Percentiles rank a stretch among this genome's conserved stretches.
Evolutionary conservation across 495 filamentous ascomycete species (phyloP).

Genomic region (Penicillium steckii): DNA sequence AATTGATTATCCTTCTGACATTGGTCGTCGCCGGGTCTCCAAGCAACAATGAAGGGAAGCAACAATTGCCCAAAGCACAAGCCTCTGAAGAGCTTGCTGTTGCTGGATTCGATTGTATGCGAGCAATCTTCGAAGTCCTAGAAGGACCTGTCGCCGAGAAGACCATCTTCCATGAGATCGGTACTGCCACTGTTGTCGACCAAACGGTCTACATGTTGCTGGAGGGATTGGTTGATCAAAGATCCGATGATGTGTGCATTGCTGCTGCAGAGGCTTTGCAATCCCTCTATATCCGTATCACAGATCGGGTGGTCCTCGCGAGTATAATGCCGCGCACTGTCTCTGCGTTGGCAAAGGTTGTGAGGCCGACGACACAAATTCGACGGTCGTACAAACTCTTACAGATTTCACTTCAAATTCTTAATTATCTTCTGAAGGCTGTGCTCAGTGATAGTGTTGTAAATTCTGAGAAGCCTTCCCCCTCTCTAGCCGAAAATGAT

Average conservation of each 20-base stretch:
- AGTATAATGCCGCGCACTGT: conserved; percentile 88
- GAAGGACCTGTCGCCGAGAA: conserved; percentile 45
- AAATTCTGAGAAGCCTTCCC: conserved; percentile 9
- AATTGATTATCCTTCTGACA: conserved; percentile 81
- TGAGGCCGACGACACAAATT: conserved; percentile 64
- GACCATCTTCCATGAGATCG: conserved; percentile 56
- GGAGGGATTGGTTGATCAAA: conserved; percentile 61
- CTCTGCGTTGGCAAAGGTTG: conserved; percentile 71
- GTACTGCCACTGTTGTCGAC: conserved; percentile 67
- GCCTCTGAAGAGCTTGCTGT: conserved; percentile 66
- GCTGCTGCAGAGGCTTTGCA: conserved; percentile 65
- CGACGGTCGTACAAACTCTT: conserved; percentile 67
- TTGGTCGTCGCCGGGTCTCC: conserved; percentile 74
- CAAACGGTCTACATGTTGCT: conserved; percentile 79
- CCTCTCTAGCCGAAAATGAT: conserved; percentile 34
- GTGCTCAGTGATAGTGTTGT: conserved; percentile 60
- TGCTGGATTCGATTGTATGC: conserved; percentile 59
- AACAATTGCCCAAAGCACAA: conserved; percentile 33
- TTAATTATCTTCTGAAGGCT: conserved; percentile 58
- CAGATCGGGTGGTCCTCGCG: conserved; percentile 68
- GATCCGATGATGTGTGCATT: conserved; percentile 61
- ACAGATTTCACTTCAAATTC: conserved; percentile 54
- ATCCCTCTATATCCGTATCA: conserved; percentile 59
- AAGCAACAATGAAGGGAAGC: conserved; percentile 37
- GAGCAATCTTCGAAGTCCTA: conserved; percentile 47